These are phyloP conservation scores for Crucibulum laeve DNA, from an alignment of 768 basidiomycete species.

Conservation along the genomic window DNA sequence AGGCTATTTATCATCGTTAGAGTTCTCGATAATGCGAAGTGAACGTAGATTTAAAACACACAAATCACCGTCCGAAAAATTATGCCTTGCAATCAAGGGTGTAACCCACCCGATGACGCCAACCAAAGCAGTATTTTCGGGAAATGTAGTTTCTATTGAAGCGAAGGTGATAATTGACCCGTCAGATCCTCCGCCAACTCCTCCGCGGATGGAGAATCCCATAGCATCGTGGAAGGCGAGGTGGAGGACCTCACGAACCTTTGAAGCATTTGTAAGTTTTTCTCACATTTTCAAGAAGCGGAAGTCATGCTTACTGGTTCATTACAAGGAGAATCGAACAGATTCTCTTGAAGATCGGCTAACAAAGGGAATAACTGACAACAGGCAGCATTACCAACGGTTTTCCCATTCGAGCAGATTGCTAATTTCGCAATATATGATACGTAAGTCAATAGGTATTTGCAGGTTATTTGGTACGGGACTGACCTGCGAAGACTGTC, in stretches of 20 bases:
- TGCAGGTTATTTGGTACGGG: too few relatives aligned
- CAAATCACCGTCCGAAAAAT: conserved; percentile 30
- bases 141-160: conserved; percentile 25
- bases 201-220: conserved; percentile 4
- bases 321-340: too few relatives aligned
- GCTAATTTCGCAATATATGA: too few relatives aligned
- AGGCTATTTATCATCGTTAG: conserved; percentile 18
- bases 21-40: background rate
- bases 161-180: conserved; percentile 33
- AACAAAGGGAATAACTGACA: too few relatives aligned
- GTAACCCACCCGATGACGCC: conserved; percentile 22
- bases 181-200: background rate
- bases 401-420: too few relatives aligned
- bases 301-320: too few relatives aligned
- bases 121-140: conserved; percentile 26
- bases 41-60: conserved; percentile 7
- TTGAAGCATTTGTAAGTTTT: too few relatives aligned
- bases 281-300: too few relatives aligned
- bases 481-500: too few relatives aligned
- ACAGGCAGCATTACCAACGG: too few relatives aligned
- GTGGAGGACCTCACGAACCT: background rate
- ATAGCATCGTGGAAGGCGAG: conserved; percentile 4
- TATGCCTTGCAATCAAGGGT: conserved; percentile 20
- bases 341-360: too few relatives aligned
- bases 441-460: too few relatives aligned